Evolutionary conservation across 805 yeast genomes (phyloP).

Genomic region (Wickerhamomyces ciferrii): DNA sequence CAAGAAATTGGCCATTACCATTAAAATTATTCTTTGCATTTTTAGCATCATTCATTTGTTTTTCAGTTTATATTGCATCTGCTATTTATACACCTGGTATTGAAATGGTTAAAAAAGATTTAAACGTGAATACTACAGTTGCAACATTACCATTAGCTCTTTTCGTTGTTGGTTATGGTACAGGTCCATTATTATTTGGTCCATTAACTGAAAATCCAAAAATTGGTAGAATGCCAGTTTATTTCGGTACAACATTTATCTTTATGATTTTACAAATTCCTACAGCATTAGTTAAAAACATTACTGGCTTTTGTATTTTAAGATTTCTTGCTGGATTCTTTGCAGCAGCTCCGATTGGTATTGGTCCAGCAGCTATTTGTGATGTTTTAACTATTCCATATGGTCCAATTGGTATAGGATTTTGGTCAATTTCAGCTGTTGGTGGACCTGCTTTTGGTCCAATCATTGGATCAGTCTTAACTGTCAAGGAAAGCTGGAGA

Average conservation of each 20-base stretch:
- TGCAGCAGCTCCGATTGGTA: slow-evolving; percentile 60
- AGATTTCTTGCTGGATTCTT: slow-evolving; percentile 58
- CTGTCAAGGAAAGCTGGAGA: slow-evolving; percentile 67
- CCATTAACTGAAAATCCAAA: slow-evolving; percentile 37
- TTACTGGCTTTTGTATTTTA: slow-evolving; percentile 43
- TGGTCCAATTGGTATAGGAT: slow-evolving; percentile 44
- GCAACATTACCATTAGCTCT: slow-evolving; percentile 51
- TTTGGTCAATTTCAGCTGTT: slow-evolving; percentile 29
- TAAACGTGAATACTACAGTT: slow-evolving; percentile 37
- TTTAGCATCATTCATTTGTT: slow-evolving; percentile 43
- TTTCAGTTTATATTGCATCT: slow-evolving; percentile 53
- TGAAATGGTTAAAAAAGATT: not conserved
- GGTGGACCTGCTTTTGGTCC: slow-evolving; percentile 70
- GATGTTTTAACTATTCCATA: slow-evolving; percentile 19
- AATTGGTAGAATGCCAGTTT: slow-evolving; percentile 36
- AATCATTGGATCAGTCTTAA: slow-evolving; percentile 60
- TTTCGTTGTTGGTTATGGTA: slow-evolving; percentile 60
- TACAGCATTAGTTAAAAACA: slow-evolving; percentile 40
- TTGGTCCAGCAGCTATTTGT: slow-evolving; percentile 47
- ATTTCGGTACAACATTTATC: slow-evolving; percentile 35
- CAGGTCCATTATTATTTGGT: slow-evolving; percentile 58
- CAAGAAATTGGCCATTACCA: slow-evolving; percentile 34
- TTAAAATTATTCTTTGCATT: slow-evolving; percentile 41
- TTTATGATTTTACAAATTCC: slow-evolving; percentile 38
- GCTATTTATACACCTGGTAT: slow-evolving; percentile 52